Base-by-base conservation (phyloP, 2,329 filamentous ascomycete genomes). In the Dissoconium aciculare region DNA sequence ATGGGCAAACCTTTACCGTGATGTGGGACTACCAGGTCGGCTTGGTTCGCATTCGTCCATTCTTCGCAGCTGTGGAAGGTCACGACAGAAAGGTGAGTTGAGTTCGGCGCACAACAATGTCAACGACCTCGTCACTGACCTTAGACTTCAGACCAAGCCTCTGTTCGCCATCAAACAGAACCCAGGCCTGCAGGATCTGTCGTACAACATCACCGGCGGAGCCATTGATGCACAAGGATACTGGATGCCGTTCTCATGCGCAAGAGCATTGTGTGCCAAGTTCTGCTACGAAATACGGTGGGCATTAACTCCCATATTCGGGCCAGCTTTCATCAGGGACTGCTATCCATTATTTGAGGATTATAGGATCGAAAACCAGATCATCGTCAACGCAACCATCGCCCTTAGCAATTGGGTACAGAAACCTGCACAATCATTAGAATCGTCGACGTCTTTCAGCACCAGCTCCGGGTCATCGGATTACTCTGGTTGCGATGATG, bases 21-120 rank as follows among this genome's bases (percentile, higher is more conserved):
- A 84, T 94, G 71, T 98, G 89, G 89, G 89, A 98, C 55, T 94
- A 94, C 60, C 87, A 91, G 46, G 73, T 87, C 38, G 89, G 89
- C 5, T 74, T 95, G 16, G 85, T 95, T 39, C 76, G 87, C 38
- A 91, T 92, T 56, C 94, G 85, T 2, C 79, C 84, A 15, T 81
- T 95, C 51, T 95, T 95, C 67, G 93, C 19, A 8, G 19, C 19
- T 8, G 19, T 23, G 19, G 8, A 8, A n/a, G 8, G n/a, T 8
- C 19, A 23, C n/a, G 19, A 23, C 8, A 23, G n/a, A n/a, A 23
- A 23, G 19, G 19, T 23, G 8, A 8, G 19, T n/a, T 23, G n/a
- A n/a, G n/a, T n/a, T n/a, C n/a, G n/a, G n/a, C n/a, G n/a, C n/a
- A n/a, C n/a, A n/a, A n/a, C n/a, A n/a, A 19, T 21, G 10, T 28